Base-by-base conservation (phyloP, 768 basidiomycete genomes). In the Serendipita sp. region DNA sequence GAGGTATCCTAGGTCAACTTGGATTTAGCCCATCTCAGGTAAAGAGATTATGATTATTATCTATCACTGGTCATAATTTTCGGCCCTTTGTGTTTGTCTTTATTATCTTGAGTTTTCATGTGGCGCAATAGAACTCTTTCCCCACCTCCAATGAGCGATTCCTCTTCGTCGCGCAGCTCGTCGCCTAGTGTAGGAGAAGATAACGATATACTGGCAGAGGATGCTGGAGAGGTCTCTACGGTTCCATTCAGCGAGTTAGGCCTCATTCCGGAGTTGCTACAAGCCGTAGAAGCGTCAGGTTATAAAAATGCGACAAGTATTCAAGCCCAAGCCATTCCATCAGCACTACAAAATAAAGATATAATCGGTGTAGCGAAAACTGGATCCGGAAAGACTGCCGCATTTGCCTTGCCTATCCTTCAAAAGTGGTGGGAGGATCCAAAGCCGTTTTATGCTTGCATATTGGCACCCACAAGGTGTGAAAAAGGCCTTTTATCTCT, bases 341-440 rank as follows among this genome's bases (percentile, higher is more conserved):
- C 84, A 76, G 95, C 94, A 18, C 76, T 99, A 3, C 79, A 89
- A 73, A 94, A 93, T 0, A 84, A 87, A 70, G 96, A 99, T 76
- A 90, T 99, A 69, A 98, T 99, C 66, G 96, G 96, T 18, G 88
- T 99, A n/a, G 96, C 96, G 37, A 86, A 91, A 68, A 99, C 96
- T 8, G 96, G 96, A 35, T 92, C 90, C 11, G 96, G 95, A 69
- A 98, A 99, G 78, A 98, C 96, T 0, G 95, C 93, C 15, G 94
- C 96, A 24, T 98, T 98, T 75, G 92, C 91, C 30, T 76, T 98
- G 3, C 96, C 96, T 1, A 95, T 99, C 66, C 76, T 99, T 41
- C 96, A 99, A 74, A 91, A 91, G 69, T 76, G 98, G 74, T 98
- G 93, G 93, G 89, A 93, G 58, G 89, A 94, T 35, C 96, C 96